These are phyloP conservation scores for Pyrenophora teres DNA, from an alignment of 2,329 filamentous ascomycete species.

Conservation along the genomic window DNA sequence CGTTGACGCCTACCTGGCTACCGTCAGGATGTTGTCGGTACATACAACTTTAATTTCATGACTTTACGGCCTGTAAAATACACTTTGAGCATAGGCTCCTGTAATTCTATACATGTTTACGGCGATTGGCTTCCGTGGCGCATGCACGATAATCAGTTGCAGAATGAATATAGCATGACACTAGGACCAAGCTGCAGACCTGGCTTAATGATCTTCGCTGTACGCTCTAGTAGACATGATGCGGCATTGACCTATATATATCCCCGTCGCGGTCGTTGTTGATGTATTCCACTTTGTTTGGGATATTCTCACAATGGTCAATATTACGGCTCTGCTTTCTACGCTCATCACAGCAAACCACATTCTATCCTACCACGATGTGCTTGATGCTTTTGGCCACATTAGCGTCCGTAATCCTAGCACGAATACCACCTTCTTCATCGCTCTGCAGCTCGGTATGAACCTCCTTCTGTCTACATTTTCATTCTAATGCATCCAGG, in stretches of 20 bases:
- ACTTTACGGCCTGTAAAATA: not conserved
- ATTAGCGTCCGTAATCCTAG: slow-evolving; percentile 56
- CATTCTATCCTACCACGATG: slow-evolving; percentile 55
- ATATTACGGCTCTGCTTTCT: slow-evolving; percentile 30
- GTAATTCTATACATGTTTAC: not conserved
- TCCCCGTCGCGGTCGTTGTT: too few relatives aligned
- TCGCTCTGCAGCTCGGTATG: slow-evolving; percentile 36
- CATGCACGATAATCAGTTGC: not conserved
- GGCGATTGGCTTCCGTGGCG: not conserved
- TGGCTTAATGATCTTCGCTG: slow-evolving; percentile 7
- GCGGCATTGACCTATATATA: not conserved
- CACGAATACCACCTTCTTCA: slow-evolving; percentile 50
- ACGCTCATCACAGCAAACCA: slow-evolving; percentile 52
- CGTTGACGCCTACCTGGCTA: not conserved
- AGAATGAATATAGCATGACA: not conserved
- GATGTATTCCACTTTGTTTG: too few relatives aligned
- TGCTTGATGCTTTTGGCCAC: slow-evolving; percentile 59
- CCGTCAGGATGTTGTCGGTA: not conserved
- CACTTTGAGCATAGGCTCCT: not conserved
- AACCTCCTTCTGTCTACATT: not conserved
- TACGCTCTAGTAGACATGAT: slow-evolving; percentile 9
- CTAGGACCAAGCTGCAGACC: not conserved
- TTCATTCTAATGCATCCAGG: not conserved
- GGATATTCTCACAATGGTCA: slow-evolving; percentile 19
- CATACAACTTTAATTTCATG: not conserved